Evolutionary conservation across 768 basidiomycete genomes (phyloP).

Genomic region (Boletus edulis): DNA sequence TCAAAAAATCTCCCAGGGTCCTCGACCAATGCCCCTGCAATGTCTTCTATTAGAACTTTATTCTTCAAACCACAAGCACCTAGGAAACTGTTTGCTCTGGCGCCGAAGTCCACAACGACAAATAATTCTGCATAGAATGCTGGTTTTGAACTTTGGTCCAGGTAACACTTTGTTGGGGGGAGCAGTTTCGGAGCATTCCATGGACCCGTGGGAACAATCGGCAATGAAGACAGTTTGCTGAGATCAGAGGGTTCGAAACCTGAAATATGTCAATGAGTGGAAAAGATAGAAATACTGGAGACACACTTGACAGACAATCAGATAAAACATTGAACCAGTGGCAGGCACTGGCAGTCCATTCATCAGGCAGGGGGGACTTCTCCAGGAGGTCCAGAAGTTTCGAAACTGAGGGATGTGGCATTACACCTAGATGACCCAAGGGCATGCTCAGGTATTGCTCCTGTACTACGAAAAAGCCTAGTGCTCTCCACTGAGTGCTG

Average conservation of each 20-base stretch:
- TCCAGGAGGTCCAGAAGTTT: slow-evolving; percentile 55
- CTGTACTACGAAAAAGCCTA: slow-evolving; percentile 72
- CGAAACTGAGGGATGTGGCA: slow-evolving; percentile 57
- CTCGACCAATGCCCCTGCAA: slow-evolving; percentile 59
- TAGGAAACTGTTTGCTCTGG: slow-evolving; percentile 75
- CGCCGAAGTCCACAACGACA: slow-evolving; percentile 81
- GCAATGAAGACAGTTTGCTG: slow-evolving; percentile 46
- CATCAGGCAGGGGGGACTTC: too few relatives aligned
- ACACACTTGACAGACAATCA: too few relatives aligned
- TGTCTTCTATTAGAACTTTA: slow-evolving; percentile 78
- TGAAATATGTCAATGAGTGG: too few relatives aligned
- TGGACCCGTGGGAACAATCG: slow-evolving; percentile 60
- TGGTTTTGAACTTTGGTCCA: slow-evolving; percentile 46
- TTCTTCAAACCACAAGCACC: slow-evolving; percentile 77
- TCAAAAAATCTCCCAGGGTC: slow-evolving; percentile 67
- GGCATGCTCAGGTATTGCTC: slow-evolving; percentile 47
- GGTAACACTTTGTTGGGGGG: slow-evolving; percentile 60
- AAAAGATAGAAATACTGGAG: too few relatives aligned
- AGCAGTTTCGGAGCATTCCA: slow-evolving; percentile 37
- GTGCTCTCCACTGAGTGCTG: slow-evolving; percentile 54
- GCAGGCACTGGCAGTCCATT: too few relatives aligned
- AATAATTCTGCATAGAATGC: slow-evolving; percentile 74
- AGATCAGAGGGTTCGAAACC: slow-evolving; percentile 50
- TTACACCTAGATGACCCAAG: slow-evolving; percentile 57
- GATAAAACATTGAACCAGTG: too few relatives aligned